Evolutionary conservation across 345 rosid genomes (phyloP), one percentile per base, ranked within the genome.

Genomic region (Viola odorata): DNA sequence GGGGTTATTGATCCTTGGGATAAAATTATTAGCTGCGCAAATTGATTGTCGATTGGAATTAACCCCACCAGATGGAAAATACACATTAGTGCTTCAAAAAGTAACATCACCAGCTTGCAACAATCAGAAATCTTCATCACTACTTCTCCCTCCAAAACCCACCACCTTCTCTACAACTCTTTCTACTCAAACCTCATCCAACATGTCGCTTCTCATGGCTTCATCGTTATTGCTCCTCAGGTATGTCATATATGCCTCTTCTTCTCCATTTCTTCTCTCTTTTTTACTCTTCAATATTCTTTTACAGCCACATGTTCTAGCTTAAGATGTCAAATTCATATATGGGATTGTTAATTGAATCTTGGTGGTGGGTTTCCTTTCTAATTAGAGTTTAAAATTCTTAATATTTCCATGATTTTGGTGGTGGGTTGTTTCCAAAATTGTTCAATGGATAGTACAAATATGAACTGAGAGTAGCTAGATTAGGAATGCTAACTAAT

Each of bases 131-230:
- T 56, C 39, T 13, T 50, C 72, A 12, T 61, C 75, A 36, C 54
- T 62, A 40, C 37, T 55, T 51, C 81, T 72, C 17, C 83, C 91
- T 1, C 96, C 91, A 1, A 89, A 89, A 73, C 81, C 84, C 13
- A 96, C 49, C 89, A 80, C 67, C 83, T 92, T 76, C 89, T 92
- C 7, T 72, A 62, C 74, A 92, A 87, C 73, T 62, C 83, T 8
- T 92, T 92, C 80, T 92, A 92, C 73, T 84, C 98, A 45, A 89
- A 85, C 75, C 98, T 92, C 63, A 64, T 92, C 69, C 83, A 58
- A 52, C 98, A 92, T 62, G 71, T 92, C 69, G 87, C 96, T 65
- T 92, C 96, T 56, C 89, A 89, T 69, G 98, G 98, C 41, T 92
- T 89, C 84, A 85, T 92, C 63, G 77, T 81, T 58, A 68, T 89